Conservation (phyloP, 768 basidiomycete genomes). For the Kwoniella heveanensis region DNA sequence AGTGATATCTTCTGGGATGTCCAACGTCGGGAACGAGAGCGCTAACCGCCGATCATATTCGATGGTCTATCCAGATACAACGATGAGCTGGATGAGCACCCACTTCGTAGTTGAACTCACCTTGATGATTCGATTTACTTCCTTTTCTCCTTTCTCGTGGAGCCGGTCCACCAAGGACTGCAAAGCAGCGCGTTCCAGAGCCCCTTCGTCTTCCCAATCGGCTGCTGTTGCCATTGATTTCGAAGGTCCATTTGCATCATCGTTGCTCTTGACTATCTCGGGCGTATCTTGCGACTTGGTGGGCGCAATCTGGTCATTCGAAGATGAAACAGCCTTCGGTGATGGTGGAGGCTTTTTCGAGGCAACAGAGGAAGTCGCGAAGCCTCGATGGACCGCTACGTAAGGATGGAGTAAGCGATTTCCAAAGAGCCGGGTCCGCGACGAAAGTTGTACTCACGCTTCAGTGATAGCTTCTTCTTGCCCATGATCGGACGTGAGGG, state of each 20-base stretch:
- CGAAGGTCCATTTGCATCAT: background rate
- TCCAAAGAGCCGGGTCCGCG: background rate
- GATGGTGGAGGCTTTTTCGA: slow-evolving; percentile 31
- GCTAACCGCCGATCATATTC: slow-evolving; percentile 79
- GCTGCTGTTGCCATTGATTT: slow-evolving; percentile 9
- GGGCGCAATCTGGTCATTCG: too few relatives aligned
- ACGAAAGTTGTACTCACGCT: slow-evolving; percentile 34
- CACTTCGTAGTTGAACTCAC: slow-evolving; percentile 57
- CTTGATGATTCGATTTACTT: slow-evolving; percentile 71
- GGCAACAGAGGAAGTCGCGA: slow-evolving; percentile 52
- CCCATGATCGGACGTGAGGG: slow-evolving; percentile 39
- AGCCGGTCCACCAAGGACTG: slow-evolving; percentile 76
- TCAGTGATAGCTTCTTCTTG: slow-evolving; percentile 54
- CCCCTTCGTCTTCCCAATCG: slow-evolving; percentile 28
- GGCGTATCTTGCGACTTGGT: background rate
- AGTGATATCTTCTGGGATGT: slow-evolving; percentile 65
- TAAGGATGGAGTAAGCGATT: background rate
- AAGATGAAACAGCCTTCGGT: too few relatives aligned
- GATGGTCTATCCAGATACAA: slow-evolving; percentile 62
- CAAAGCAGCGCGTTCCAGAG: slow-evolving; percentile 58
- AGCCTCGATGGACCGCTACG: slow-evolving; percentile 49
- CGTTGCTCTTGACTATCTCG: background rate
- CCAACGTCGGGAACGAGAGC: slow-evolving; percentile 65
- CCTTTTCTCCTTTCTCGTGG: slow-evolving; percentile 86
- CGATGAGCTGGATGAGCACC: background rate